Conservation (phyloP, 1,284 basidiomycete genomes). For the Sanghuangporus weigelae region DNA sequence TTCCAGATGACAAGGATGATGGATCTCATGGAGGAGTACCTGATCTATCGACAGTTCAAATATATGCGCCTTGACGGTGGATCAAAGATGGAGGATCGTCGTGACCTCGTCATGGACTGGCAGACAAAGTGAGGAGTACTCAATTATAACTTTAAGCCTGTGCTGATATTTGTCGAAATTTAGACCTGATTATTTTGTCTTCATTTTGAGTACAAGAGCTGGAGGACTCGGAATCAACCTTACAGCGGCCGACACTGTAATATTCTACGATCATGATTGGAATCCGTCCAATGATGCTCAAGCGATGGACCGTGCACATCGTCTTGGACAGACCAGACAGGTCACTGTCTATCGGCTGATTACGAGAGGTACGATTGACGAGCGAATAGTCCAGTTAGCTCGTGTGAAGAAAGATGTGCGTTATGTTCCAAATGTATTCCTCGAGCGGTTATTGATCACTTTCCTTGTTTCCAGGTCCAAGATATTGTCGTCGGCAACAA, state of each 20-base stretch:
- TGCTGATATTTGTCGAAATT: not conserved
- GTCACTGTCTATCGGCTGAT: conserved; percentile 98
- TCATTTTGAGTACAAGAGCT: conserved; percentile 93
- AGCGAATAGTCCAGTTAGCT: conserved; percentile 93
- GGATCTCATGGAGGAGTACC: conserved; percentile 98
- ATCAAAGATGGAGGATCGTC: conserved; percentile 91
- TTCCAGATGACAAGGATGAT: conserved; percentile 99
- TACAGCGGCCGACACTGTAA: conserved; percentile 95
- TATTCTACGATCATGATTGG: conserved; percentile 99
- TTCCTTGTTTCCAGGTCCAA: conserved; percentile 67
- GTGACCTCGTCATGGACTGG: conserved; percentile 99
- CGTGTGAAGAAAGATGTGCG: conserved; percentile 93
- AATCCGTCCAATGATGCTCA: conserved; percentile 99
- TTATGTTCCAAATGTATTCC: conserved; percentile 15
- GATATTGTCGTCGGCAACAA: conserved; percentile 99
- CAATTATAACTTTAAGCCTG: not conserved
- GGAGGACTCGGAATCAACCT: conserved; percentile 98
- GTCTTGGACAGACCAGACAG: conserved; percentile 97
- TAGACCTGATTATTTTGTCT: conserved; percentile 93
- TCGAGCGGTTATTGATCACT: not conserved
- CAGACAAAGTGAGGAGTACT: conserved; percentile 75
- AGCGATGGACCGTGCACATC: conserved; percentile 99
- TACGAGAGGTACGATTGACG: conserved; percentile 96
- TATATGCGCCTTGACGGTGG: conserved; percentile 95
- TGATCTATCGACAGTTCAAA: conserved; percentile 97